Percentiles rank a stretch among this genome's conserved stretches.
Conservation (phyloP, 805 yeast species). For the Nakazawaea holstii region DNA sequence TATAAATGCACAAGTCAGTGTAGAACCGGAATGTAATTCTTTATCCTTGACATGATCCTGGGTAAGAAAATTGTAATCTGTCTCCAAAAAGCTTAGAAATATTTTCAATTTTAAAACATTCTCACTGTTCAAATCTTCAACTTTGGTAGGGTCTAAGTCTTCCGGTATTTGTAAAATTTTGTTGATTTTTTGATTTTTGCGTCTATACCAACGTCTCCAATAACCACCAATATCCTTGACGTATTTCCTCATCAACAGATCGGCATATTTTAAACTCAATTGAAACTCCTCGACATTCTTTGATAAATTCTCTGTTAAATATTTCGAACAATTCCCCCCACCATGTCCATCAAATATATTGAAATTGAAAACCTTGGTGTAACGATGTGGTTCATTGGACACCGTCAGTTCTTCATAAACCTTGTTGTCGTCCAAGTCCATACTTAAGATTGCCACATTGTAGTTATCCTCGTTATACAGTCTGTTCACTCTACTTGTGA, state of each 20-base stretch:
- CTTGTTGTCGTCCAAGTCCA: slow-evolving; percentile 16
- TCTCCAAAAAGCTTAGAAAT: slow-evolving; percentile 56
- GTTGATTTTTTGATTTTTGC: slow-evolving; percentile 24
- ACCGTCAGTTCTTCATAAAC: slow-evolving; percentile 13
- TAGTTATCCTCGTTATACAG: slow-evolving; percentile 77
- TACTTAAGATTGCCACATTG: slow-evolving; percentile 42
- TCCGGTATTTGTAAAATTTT: slow-evolving; percentile 7
- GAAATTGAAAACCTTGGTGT: slow-evolving; percentile 52
- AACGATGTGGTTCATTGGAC: slow-evolving; percentile 2
- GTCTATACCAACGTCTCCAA: slow-evolving; percentile 73
- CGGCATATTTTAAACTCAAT: slow-evolving; percentile 26
- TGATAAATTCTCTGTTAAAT: slow-evolving; percentile 49
- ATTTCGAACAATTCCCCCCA: slow-evolving; percentile 67
- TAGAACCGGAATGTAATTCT: slow-evolving; percentile 27
- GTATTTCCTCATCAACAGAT: slow-evolving; percentile 49
- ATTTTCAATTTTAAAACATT: slow-evolving; percentile 61
- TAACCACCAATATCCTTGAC: slow-evolving; percentile 65
- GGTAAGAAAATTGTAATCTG: slow-evolving; percentile 56
- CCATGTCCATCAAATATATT: slow-evolving; percentile 95
- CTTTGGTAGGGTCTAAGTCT: slow-evolving; percentile 2
- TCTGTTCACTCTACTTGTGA: slow-evolving; percentile 69
- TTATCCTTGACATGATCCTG: slow-evolving; percentile 19
- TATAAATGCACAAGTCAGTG: slow-evolving; percentile 28
- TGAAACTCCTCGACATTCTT: slow-evolving; percentile 42
- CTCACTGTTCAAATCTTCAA: slow-evolving; percentile 16